These are phyloP conservation scores for Stentor roeselii DNA, from an alignment of 73 alveolate genomes.

Conservation along the genomic window DNA sequence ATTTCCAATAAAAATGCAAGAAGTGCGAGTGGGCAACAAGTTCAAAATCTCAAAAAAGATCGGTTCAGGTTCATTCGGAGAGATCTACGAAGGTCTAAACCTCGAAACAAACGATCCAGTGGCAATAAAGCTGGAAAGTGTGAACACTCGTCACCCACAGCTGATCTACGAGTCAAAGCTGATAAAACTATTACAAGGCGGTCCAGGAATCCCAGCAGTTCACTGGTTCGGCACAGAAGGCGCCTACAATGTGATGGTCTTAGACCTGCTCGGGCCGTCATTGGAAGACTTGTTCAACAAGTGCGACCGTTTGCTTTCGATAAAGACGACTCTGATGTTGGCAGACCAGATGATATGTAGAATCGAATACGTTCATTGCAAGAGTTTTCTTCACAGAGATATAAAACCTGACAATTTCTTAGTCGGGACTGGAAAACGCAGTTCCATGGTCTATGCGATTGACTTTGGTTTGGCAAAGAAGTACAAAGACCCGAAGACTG, in stretches of 20 bases:
- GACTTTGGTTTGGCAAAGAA: slow-evolving; percentile 60
- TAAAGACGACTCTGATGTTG: slow-evolving; percentile 78
- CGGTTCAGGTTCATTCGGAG: slow-evolving; percentile 53
- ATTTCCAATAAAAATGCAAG: too few relatives aligned
- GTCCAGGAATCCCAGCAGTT: slow-evolving; percentile 74
- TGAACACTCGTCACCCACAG: slow-evolving; percentile 49
- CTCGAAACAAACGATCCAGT: too few relatives aligned
- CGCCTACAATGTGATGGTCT: slow-evolving; percentile 82
- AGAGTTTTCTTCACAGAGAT: slow-evolving; percentile 78
- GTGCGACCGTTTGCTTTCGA: slow-evolving; percentile 67
- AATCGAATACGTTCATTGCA: slow-evolving; percentile 70
- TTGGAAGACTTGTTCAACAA: slow-evolving; percentile 77
- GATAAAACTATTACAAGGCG: slow-evolving; percentile 59
- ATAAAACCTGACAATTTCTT: slow-evolving; percentile 80
- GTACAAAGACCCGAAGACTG: slow-evolving; percentile 38
- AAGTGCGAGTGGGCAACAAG: too few relatives aligned
- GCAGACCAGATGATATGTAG: slow-evolving; percentile 79
- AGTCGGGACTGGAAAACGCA: slow-evolving; percentile 60
- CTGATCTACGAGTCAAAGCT: slow-evolving; percentile 64
- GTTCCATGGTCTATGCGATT: slow-evolving; percentile 50
- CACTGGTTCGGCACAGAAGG: slow-evolving; percentile 81
- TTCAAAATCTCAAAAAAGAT: too few relatives aligned
- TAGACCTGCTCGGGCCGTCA: slow-evolving; percentile 86
- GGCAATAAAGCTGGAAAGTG: too few relatives aligned
- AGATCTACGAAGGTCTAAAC: too few relatives aligned